These are phyloP conservation scores for Aphanoascus verrucosus DNA, from an alignment of 2,329 filamentous ascomycete genomes.

Conservation along the genomic window DNA sequence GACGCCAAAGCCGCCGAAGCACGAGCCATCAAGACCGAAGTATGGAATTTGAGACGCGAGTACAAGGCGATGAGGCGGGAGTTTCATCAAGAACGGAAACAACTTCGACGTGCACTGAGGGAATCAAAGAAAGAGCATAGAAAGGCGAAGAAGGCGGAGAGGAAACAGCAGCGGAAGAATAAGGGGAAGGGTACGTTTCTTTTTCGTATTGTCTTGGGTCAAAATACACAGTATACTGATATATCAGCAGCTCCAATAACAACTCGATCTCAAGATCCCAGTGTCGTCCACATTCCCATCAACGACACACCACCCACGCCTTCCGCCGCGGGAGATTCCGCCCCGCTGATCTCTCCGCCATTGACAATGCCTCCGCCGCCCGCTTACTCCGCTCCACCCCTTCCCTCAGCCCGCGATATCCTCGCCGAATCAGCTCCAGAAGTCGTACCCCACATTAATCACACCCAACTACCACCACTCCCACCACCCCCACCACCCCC, in stretches of 20 bases:
- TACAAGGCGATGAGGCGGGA: constrained; percentile 28
- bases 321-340: background rate
- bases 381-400: background rate
- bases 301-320: background rate
- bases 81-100: constrained; percentile 20
- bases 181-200: constrained; percentile 9
- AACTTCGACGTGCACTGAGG: constrained; percentile 17
- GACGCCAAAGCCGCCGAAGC: constrained; percentile 19
- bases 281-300: background rate
- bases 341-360: background rate
- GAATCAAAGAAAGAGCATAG: constrained; percentile 16
- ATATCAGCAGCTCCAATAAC: background rate
- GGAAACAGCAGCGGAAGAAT: constrained; percentile 11
- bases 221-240: too few relatives aligned
- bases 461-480: background rate
- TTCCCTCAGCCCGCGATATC: background rate
- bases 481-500: too few relatives aligned
- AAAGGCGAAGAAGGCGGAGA: constrained; percentile 11
- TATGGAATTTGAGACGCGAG: constrained; percentile 29
- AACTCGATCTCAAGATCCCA: background rate
- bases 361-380: background rate
- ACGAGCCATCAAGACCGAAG: constrained; percentile 29
- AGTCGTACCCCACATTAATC: background rate
- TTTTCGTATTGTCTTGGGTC: background rate
- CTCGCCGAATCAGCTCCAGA: background rate